phyloP scores from a whole-genome alignment of 2,329 filamentous ascomycete genomes.

The Rhytidhysteron rufulum region DNA sequence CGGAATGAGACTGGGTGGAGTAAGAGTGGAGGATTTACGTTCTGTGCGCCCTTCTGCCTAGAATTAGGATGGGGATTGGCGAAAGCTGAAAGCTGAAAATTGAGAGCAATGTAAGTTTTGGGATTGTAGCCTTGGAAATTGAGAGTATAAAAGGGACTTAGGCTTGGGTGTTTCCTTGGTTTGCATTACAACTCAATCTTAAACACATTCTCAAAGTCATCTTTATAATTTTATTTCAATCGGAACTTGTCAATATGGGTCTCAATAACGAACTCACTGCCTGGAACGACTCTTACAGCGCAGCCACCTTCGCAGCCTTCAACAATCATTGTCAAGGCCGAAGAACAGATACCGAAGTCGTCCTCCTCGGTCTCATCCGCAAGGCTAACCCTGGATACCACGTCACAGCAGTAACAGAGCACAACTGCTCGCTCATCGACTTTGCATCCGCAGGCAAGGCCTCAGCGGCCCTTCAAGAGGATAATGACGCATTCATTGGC shows the following conservation, averaged over 20 bases:
- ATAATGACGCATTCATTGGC: slow-evolving; percentile 15
- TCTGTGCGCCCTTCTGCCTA: too few species aligned
- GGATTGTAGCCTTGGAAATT: too few species aligned
- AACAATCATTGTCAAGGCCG: slow-evolving; percentile 14
- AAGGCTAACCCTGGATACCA: slow-evolving; percentile 18
- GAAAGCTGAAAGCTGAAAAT: too few species aligned
- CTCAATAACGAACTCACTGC: slow-evolving; percentile 8
- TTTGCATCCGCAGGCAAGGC: slow-evolving; percentile 19
- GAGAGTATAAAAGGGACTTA: too few species aligned
- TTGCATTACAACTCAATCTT: too few species aligned
- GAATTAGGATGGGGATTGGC: too few species aligned
- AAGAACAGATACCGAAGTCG: slow-evolving; percentile 20
- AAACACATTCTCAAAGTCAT: too few species aligned
- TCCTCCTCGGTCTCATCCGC: slow-evolving; percentile 15
- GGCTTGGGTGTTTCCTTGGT: too few species aligned
- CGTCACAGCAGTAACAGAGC: slow-evolving; percentile 18
- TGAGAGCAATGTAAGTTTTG: too few species aligned
- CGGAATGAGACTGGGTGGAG: too few species aligned
- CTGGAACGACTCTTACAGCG: slow-evolving; percentile 5
- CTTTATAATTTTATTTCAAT: too few species aligned
- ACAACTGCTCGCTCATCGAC: slow-evolving; percentile 16
- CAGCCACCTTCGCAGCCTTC: slow-evolving; percentile 12
- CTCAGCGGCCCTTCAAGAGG: slow-evolving; percentile 10
- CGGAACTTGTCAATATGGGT: slow-evolving; percentile 12
- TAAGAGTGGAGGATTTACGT: too few species aligned